Evolutionary conservation across 164 flowering plant genomes (phyloP).

Genomic region (Berberis vulgaris): DNA sequence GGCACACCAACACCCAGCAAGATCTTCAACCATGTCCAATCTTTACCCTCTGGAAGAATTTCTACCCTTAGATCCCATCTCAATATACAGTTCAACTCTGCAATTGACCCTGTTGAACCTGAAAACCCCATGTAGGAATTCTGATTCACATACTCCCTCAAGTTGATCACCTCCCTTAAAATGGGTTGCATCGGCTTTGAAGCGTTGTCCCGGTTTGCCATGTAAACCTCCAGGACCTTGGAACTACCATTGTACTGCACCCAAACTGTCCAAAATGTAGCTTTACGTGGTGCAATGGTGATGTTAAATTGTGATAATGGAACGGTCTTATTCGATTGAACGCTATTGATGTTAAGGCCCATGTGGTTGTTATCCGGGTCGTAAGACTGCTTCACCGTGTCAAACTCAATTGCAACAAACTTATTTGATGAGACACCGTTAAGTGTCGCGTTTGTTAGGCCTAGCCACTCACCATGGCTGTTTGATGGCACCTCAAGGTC

Average conservation of each 20-base stretch:
- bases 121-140: slow-evolving; percentile 44
- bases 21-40: slow-evolving; percentile 25
- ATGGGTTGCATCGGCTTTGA: slow-evolving; percentile 10
- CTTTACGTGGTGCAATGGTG: slow-evolving; percentile 21
- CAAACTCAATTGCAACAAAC: slow-evolving; percentile 52
- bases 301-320: slow-evolving; percentile 7
- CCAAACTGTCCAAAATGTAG: slow-evolving; percentile 4
- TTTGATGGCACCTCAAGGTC: slow-evolving; percentile 15
- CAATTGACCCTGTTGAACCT: slow-evolving; percentile 40
- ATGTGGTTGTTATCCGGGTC: slow-evolving; percentile 49
- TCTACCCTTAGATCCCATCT: slow-evolving; percentile 36
- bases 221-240: slow-evolving; percentile 17
- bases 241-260: slow-evolving; percentile 29
- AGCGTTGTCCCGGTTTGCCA: slow-evolving; percentile 6
- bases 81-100: slow-evolving; percentile 34
- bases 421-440: slow-evolving; percentile 17
- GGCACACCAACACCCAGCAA: slow-evolving; percentile 6
- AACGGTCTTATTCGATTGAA: slow-evolving; percentile 20
- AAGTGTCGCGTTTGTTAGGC: slow-evolving; percentile 29
- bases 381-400: slow-evolving; percentile 40
- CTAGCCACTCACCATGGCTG: slow-evolving; percentile 57
- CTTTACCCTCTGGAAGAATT: not conserved
- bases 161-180: slow-evolving; percentile 21
- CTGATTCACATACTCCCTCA: slow-evolving; percentile 29
- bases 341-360: slow-evolving; percentile 37